phyloP scores from a whole-genome alignment of 805 yeast genomes.

The Yamadazyma nakazawae region DNA sequence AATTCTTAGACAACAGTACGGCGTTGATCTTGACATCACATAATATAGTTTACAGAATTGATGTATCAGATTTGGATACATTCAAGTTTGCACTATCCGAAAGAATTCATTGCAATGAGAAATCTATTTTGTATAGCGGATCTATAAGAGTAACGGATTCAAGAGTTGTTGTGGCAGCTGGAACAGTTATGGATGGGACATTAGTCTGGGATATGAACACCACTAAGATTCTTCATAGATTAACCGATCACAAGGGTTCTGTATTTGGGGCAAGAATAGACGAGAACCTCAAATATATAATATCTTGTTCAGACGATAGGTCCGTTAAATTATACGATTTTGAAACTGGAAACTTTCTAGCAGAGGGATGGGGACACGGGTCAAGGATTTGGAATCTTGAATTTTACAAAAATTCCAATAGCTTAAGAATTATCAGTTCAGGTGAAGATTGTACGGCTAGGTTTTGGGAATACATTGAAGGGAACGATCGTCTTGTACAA shows the following conservation, averaged over 20 bases:
- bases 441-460: slow-evolving; percentile 85
- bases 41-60: slow-evolving; percentile 50
- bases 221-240: slow-evolving; percentile 44
- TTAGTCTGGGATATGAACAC: slow-evolving; percentile 66
- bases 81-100: slow-evolving; percentile 21
- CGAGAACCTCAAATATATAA: slow-evolving; percentile 48
- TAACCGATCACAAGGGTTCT: slow-evolving; percentile 85
- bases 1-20: slow-evolving; percentile 40
- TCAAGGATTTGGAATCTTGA: slow-evolving; percentile 87
- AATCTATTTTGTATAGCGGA: slow-evolving; percentile 87
- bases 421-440: slow-evolving; percentile 71
- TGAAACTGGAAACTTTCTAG: slow-evolving; percentile 51
- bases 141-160: slow-evolving; percentile 47
- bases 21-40: slow-evolving; percentile 71
- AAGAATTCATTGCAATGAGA: slow-evolving; percentile 54
- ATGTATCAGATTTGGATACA: slow-evolving; percentile 25
- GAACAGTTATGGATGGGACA: slow-evolving; percentile 90
- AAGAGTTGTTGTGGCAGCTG: slow-evolving; percentile 66
- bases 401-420: slow-evolving; percentile 42
- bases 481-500: slow-evolving; percentile 34
- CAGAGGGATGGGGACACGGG: slow-evolving; percentile 95
- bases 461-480: slow-evolving; percentile 55
- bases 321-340: slow-evolving; percentile 77
- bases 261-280: slow-evolving; percentile 78
- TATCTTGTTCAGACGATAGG: slow-evolving; percentile 92